Evolutionary conservation across 2,329 filamentous ascomycete species (phyloP), one percentile per base, ranked within the genome.

Genomic region (Pestalotiopsis sp.): DNA sequence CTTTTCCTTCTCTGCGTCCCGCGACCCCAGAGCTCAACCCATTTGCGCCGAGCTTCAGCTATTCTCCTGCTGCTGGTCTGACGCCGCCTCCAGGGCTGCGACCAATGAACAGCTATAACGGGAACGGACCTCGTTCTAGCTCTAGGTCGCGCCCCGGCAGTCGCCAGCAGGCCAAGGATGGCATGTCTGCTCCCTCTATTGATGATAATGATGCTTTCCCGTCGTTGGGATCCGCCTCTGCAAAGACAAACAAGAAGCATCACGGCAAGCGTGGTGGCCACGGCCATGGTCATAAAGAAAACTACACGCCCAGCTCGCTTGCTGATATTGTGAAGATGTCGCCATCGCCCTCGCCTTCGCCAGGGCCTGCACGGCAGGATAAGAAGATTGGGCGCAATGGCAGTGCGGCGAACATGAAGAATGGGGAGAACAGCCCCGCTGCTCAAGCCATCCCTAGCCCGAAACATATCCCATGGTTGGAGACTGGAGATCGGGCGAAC

Each of bases 201-300:
- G 95, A 98, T 77, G 96, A 99, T 76, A 95, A 93, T 23, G 96
- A 99, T 76, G 96, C 95, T 0, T 99, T 99, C 75, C 96, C 96
- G 7, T 93, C 92, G 9, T 87, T 99, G 2, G 93, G 94, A 5
- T 93, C 94, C 45, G 92, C 89, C 64, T 88, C 88, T 23, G 83
- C 87, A 31, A 96, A 96, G 79, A 89, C 90, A 66, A 91, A 89
- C 67, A 98, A 98, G 82, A 97, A 97, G 77, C 93, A 97, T 77
- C 94, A 97, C 77, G 95, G 94, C 45, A 98, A 97, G 81, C 90
- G 95, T 68, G 93, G 93, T 61, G 92, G 93, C 0, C 93, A 97
- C 77, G 91, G 91, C 12, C 91, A 91, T 75, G 82, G 83, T 7
- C 87, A 88, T 74, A 93, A 92, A 75, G 91, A 94, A 70, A 90